Percentiles rank a stretch among this genome's conserved stretches.
phyloP scores from a whole-genome alignment of 2,329 filamentous ascomycete genomes.

The Epicoccum sorghinum region DNA sequence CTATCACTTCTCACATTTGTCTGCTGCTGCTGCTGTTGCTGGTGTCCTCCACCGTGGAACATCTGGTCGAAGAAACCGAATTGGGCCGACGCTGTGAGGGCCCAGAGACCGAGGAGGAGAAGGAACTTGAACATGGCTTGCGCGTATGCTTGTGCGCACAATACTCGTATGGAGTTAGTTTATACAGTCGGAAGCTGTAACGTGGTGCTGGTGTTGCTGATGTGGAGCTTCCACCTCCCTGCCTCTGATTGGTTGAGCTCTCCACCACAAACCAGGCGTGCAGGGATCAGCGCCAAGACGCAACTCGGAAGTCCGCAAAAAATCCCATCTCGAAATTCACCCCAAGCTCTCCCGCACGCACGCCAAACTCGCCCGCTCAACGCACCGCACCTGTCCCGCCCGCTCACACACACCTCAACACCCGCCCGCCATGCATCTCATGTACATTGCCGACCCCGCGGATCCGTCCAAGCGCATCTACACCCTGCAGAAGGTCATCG shows the following conservation, averaged over 20 bases:
- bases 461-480: constrained; percentile 80
- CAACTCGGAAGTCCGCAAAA: constrained; percentile 33
- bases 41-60: constrained; percentile 73
- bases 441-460: constrained; percentile 82
- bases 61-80: constrained; percentile 99
- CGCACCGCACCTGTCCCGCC: neutral
- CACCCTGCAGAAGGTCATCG: constrained; percentile 87
- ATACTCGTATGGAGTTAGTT: neutral
- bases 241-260: neutral
- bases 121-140: constrained; percentile 29
- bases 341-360: constrained; percentile 12
- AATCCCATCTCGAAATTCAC: constrained; percentile 23
- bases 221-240: constrained; percentile 19
- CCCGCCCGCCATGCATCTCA: constrained; percentile 65
- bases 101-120: constrained; percentile 54
- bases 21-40: constrained; percentile 63
- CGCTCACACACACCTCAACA: neutral
- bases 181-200: neutral
- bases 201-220: constrained; percentile 20
- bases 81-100: constrained; percentile 73
- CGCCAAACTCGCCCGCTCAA: neutral
- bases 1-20: constrained; percentile 88
- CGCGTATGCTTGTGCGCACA: neutral
- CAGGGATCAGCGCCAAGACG: constrained; percentile 4
- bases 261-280: neutral